Base-by-base conservation (phyloP, 768 basidiomycete species). In the Terana coerulea region DNA sequence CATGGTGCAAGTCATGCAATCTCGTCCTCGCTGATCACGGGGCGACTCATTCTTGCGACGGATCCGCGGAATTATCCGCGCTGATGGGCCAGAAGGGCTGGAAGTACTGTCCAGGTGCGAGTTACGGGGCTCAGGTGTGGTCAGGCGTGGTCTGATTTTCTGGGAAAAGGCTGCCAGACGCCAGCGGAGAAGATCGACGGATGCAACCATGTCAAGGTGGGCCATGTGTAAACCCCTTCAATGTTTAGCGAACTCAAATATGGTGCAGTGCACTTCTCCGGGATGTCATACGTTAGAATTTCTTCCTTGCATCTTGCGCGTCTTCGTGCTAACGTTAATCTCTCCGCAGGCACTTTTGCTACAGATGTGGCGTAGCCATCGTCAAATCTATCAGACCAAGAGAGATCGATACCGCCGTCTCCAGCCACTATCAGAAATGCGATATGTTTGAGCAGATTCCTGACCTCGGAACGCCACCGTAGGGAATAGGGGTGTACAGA, bases 1-100 rank as follows among this genome's bases (percentile, higher is more conserved):
- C 71, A 6, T 86, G 83, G 84, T 86, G 84, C 64, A 85, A 79
- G 65, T 64, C 64, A 26, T 86, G 84, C 64, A 75, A 74, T 25
- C 76, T 79, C 50, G 49, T 63, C 54, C 54, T 72, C 44, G 48
- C 54, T 5, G 19, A 65, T 10, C 66, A 62, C 15, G 74, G 69
- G 5, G 72, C 70, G 11, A 65, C 68, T 48, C 80, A 83, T 61
- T 78, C 78, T 0, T 86, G 84, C 61, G 82, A 83, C 51, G 81
- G 79, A 3, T 69, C 77, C 11, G 69, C 70, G 1, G 83, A 84
- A 57, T 69, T 84, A 7, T 71, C 75, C 3, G 65, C 74, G 45
- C 52, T 82, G 37, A 80, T 83, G 78, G 61, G 67, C 31, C 55
- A 69, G 57, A 65, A 71, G n/a, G 83, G 83, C 5, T 86, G 84